Percentiles rank a stretch among this genome's conserved stretches.
These are phyloP conservation scores for Fabrea salina DNA, from an alignment of 169 alveolate genomes.

Conservation along the genomic window DNA sequence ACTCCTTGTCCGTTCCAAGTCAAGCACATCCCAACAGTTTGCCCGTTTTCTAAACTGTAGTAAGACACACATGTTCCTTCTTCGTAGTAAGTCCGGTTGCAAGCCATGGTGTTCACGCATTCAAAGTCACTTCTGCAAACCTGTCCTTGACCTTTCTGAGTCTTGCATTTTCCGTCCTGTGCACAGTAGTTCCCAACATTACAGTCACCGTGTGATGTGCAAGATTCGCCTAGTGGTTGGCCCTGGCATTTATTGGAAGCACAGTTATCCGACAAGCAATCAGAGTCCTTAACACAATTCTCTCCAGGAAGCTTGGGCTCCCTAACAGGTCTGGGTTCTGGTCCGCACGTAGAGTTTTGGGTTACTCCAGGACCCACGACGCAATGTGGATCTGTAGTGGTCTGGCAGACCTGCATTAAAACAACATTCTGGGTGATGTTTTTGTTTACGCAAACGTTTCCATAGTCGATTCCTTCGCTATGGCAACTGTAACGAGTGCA, in stretches of 20 bases:
- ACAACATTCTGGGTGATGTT: no score
- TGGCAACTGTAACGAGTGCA: no score
- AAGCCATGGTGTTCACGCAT: not conserved
- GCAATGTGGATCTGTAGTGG: no score
- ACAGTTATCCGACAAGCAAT: not conserved
- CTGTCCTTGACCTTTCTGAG: not conserved
- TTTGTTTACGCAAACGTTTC: no score
- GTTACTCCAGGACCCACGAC: no score
- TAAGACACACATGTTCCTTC: not conserved
- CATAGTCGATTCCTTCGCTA: no score
- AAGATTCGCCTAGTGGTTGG: conserved; percentile 13
- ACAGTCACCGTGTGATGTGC: not conserved
- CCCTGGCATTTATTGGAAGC: not conserved
- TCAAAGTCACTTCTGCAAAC: not conserved
- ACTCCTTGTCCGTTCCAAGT: not conserved
- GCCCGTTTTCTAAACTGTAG: not conserved
- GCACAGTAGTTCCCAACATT: not conserved
- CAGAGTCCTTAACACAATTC: not conserved
- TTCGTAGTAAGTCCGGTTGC: conserved; percentile 8
- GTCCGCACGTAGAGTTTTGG: no score
- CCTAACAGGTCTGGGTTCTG: no score
- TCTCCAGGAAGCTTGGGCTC: no score
- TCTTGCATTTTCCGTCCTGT: not conserved
- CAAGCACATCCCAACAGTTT: conserved; percentile 6
- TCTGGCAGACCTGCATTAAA: no score